Evolutionary conservation across 306 rosid genomes (phyloP), one percentile per base, ranked within the genome.

Genomic region (Cicer bijugum): DNA sequence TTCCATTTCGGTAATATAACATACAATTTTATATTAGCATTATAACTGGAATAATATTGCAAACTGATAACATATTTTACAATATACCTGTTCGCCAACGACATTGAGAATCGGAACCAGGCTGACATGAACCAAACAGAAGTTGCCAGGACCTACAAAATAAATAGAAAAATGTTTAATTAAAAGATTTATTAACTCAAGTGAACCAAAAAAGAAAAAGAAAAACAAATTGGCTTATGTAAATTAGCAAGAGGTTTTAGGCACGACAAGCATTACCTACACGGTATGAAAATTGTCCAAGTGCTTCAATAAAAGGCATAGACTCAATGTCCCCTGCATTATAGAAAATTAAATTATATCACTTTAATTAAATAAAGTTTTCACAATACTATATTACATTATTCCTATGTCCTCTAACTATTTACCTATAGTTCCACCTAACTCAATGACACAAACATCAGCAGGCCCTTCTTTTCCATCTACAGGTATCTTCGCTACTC

Each of bases 391-490:
- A 61, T 67, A 57, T 57, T 57, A 23, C 1, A 28, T 28, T 28
- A 28, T 28, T 28, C 35, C 35, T 20, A 57, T 5, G 60, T 67
- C 23, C 19, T 39, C 11, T 38, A 61, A 40, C 12, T 12, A 61
- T 33, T 58, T 55, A 89, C 97, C 97, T 76, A 91, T 91, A 65
- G 97, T 91, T 83, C 97, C 97, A 74, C 97, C 97, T 78, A 91
- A 85, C 75, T 91, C 97, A 67, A 91, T 89, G 74, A 91, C 95
- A 87, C 97, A 91, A 50, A 91, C 97, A 86, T 91, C 97, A 60
- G 97, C 91, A 55, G 92, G 81, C 39, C 92, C 92, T 76, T 87
- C 92, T 80, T 87, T 85, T 43, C 96, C 97, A 58, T 91, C 97
- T 45, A 91, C 97, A 1, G 97, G 92, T 80, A 87, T 78, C 82